A percentile compares a stretch with the other conserved stretches of the same genome.
These are phyloP conservation scores for Moringa oleifera DNA, from an alignment of 345 rosid species.

Conservation along the genomic window DNA sequence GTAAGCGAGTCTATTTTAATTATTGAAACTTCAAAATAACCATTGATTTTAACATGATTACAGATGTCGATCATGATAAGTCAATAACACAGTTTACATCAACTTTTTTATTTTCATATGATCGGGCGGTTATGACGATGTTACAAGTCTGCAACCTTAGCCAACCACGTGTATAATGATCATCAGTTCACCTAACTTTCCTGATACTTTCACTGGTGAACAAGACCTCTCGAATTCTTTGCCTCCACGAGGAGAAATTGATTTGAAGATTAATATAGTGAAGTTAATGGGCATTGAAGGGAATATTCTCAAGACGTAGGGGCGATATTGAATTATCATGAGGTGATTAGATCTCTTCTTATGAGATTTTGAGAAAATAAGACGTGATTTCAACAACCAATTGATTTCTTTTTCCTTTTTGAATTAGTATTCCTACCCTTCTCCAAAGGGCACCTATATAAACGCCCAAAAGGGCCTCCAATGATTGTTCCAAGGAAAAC, in stretches of 20 bases:
- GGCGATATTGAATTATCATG: no score
- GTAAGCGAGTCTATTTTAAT: no score
- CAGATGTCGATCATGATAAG: no score
- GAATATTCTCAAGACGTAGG: conserved; percentile 12
- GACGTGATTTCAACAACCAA: background rate
- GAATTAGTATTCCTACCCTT: no score
- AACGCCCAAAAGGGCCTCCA: conserved; percentile 1
- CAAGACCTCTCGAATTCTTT: conserved; percentile 10
- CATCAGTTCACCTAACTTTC: background rate
- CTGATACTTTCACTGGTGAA: conserved; percentile 16
- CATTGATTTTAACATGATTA: no score
- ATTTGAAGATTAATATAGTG: background rate
- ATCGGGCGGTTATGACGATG: conserved; percentile 14
- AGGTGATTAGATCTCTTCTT: no score
- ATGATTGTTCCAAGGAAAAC: background rate
- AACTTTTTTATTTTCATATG: conserved; percentile 14
- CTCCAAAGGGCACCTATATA: conserved; percentile 27
- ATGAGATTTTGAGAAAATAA: background rate
- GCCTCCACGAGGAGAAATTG: no score
- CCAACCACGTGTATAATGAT: conserved; percentile 31
- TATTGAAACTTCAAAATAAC: no score
- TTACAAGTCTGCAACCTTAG: background rate
- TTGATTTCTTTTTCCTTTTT: no score
- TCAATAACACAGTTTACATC: no score
- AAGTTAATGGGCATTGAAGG: background rate